phyloP scores from a whole-genome alignment of 1,139 yeast genomes.

The Starmera stellimalicola region DNA sequence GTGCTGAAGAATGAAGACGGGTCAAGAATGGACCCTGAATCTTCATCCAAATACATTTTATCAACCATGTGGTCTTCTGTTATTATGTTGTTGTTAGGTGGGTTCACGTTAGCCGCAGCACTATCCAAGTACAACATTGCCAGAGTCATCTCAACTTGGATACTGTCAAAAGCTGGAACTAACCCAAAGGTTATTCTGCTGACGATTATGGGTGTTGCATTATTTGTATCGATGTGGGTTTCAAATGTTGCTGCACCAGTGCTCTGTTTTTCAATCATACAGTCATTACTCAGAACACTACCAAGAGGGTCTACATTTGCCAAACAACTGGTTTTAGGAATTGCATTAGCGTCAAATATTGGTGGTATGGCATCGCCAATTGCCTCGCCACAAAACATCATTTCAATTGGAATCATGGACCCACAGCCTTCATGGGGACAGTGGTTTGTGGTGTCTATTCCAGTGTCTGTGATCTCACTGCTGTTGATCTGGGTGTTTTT shows the following conservation, averaged over 20 bases:
- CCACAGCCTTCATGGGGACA: slow-evolving; percentile 93
- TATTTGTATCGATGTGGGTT: slow-evolving; percentile 89
- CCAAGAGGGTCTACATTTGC: slow-evolving; percentile 75
- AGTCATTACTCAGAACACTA: slow-evolving; percentile 73
- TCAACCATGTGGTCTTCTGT: slow-evolving; percentile 94
- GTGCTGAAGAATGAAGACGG: slow-evolving; percentile 54
- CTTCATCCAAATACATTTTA: slow-evolving; percentile 69
- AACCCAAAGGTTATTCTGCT: slow-evolving; percentile 69
- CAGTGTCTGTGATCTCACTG: slow-evolving; percentile 58
- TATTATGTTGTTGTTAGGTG: slow-evolving; percentile 80
- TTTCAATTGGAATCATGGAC: slow-evolving; percentile 78
- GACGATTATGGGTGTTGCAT: slow-evolving; percentile 77
- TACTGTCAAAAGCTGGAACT: slow-evolving; percentile 76
- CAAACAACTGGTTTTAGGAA: slow-evolving; percentile 77
- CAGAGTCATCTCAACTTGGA: slow-evolving; percentile 70
- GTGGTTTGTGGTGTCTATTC: slow-evolving; percentile 85
- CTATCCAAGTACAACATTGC: slow-evolving; percentile 86
- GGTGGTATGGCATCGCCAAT: slow-evolving; percentile 98
- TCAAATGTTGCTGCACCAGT: slow-evolving; percentile 97
- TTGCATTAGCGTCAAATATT: slow-evolving; percentile 83
- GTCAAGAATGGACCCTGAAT: slow-evolving; percentile 47
- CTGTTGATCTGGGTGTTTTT: slow-evolving; percentile 64
- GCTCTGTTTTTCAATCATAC: slow-evolving; percentile 79
- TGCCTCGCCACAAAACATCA: slow-evolving; percentile 90
- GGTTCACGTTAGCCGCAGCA: slow-evolving; percentile 91